These are phyloP conservation scores for Mucor plumbeus DNA, from an alignment of 371 early-diverging fungal species.

Conservation along the genomic window DNA sequence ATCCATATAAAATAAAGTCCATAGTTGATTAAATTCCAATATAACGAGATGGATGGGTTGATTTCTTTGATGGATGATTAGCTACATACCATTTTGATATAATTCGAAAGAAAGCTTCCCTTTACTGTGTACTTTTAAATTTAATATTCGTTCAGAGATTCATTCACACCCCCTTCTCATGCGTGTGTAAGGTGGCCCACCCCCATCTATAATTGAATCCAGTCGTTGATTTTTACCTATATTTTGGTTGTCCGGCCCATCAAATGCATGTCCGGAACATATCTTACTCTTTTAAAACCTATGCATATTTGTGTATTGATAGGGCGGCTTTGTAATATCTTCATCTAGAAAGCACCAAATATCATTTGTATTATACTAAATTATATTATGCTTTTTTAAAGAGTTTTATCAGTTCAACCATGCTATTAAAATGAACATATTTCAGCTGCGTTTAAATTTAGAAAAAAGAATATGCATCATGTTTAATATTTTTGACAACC, in stretches of 20 bases:
- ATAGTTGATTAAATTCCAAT: not conserved
- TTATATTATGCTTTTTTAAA: too few relatives aligned
- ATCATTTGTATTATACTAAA: too few relatives aligned
- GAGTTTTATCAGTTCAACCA: too few relatives aligned
- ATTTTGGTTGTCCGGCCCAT: not conserved
- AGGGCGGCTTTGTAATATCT: too few relatives aligned
- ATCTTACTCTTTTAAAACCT: not conserved
- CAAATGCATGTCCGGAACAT: not conserved
- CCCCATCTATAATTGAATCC: not conserved
- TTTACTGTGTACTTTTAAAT: conserved; percentile 13
- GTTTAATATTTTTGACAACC: too few relatives aligned
- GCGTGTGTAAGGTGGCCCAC: not conserved
- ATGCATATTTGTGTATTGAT: too few relatives aligned
- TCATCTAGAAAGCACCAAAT: too few relatives aligned
- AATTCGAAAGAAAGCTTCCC: conserved; percentile 23
- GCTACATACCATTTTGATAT: conserved; percentile 25
- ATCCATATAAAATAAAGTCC: not conserved
- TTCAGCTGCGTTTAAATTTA: too few relatives aligned
- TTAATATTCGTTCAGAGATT: conserved; percentile 9
- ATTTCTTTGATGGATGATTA: conserved; percentile 15
- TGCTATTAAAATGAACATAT: too few relatives aligned
- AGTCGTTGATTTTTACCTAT: too few relatives aligned
- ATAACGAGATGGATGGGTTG: conserved; percentile 8
- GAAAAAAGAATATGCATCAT: too few relatives aligned
- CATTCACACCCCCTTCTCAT: not conserved